A percentile compares a stretch with the other conserved stretches of the same genome.
Conservation (phyloP, 495 filamentous ascomycete genomes). For the Penicillium ucsense region DNA sequence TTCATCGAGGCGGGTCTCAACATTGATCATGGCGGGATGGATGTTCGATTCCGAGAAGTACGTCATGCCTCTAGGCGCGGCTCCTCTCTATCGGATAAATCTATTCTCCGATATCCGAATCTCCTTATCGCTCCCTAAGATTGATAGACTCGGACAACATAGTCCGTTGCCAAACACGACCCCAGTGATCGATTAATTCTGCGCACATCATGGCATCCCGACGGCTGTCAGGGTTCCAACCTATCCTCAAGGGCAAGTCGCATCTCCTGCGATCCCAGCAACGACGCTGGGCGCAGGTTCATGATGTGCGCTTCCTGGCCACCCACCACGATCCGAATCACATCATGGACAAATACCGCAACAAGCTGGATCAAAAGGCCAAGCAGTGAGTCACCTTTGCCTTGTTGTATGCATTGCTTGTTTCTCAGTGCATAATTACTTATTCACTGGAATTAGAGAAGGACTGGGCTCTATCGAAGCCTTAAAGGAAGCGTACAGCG, state of each 20-base stretch:
- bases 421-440: no score
- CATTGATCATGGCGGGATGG: no score
- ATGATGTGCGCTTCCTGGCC: slow-evolving; percentile 82
- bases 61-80: no score
- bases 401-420: no score
- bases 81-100: no score
- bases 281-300: slow-evolving; percentile 81
- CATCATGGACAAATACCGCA: slow-evolving; percentile 73
- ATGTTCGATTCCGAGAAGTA: no score
- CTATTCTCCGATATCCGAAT: neutral
- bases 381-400: slow-evolving; percentile 46
- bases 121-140: neutral
- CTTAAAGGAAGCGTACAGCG: slow-evolving; percentile 71
- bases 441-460: slow-evolving; percentile 36
- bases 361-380: slow-evolving; percentile 79
- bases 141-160: neutral
- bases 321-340: slow-evolving; percentile 51
- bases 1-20: no score
- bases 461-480: slow-evolving; percentile 65
- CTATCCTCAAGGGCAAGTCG: slow-evolving; percentile 17
- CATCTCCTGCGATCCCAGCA: slow-evolving; percentile 40
- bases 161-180: neutral
- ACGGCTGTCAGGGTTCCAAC: slow-evolving; percentile 23
- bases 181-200: neutral
- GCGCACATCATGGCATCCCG: slow-evolving; percentile 22